Base-by-base conservation (phyloP, 805 yeast species). In the Brettanomyces nanus region DNA sequence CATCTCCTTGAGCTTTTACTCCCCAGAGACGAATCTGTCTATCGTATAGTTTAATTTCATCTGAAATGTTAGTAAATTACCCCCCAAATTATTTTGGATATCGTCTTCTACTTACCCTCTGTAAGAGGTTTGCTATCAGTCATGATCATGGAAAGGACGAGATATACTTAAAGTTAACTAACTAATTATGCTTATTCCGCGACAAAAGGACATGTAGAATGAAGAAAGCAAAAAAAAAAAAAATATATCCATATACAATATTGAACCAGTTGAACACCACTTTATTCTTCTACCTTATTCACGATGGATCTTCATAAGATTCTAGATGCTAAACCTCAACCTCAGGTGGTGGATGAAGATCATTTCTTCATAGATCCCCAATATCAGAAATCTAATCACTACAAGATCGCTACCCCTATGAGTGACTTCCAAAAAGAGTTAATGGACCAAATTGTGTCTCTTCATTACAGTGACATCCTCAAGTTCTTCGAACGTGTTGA, bases 21-120 rank as follows among this genome's bases (percentile, higher is more conserved):
- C 98, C 98, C 98, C 98, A 90, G 17, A 90, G 68, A 45, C 98
- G 65, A 45, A 90, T 89, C 60, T 90, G 98, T 42, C 98, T 74
- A 59, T 90, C 98, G 54, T 90, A 90, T 18, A 90, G 69, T 1
- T 94, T 95, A 41, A 89, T 76, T 54, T 89, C 97, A 51, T 87
- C 96, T 60, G 37, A 15, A 4, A n/a, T n/a, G n/a, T n/a, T n/a
- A n/a, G n/a, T n/a, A n/a, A n/a, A n/a, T n/a, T n/a, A n/a, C n/a
- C n/a, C n/a, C n/a, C n/a, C n/a, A n/a, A n/a, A n/a, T n/a, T n/a
- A n/a, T n/a, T n/a, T n/a, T n/a, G n/a, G n/a, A n/a, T n/a, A n/a
- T n/a, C n/a, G n/a, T n/a, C 22, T 15, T 7, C 6, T 23, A 34
- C 37, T 10, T 34, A 34, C 37, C 31, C 6, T 35, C 38, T 20